Evolutionary conservation across 768 basidiomycete species (phyloP).

Genomic region (Tulasnella sp.): DNA sequence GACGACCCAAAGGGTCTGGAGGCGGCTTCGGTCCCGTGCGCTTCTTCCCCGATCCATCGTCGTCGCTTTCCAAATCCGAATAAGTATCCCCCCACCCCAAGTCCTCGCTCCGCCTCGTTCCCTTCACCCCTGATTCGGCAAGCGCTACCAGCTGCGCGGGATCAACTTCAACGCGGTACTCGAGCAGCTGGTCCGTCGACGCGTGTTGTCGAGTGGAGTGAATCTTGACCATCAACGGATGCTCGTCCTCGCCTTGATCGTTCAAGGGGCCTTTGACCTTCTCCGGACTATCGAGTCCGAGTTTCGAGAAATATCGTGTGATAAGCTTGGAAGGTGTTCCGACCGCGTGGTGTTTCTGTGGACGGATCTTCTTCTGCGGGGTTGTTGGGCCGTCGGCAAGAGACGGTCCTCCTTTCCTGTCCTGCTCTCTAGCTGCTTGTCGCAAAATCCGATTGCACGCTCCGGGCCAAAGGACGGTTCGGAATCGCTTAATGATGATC

Average conservation of each 20-base stretch:
- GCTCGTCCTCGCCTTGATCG: conserved; percentile 29
- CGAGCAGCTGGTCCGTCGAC: conserved; percentile 57
- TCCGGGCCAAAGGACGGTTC: conserved; percentile 71
- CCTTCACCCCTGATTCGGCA: conserved; percentile 54
- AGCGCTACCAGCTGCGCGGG: conserved; percentile 55
- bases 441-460: conserved; percentile 60
- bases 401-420: conserved; percentile 21
- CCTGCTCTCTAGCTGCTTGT: conserved; percentile 44
- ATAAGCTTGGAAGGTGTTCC: conserved; percentile 44
- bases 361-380: conserved; percentile 29
- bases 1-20: conserved; percentile 41
- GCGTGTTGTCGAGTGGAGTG: conserved; percentile 53
- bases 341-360: conserved; percentile 18
- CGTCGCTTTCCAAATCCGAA: conserved; percentile 21
- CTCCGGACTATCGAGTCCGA: conserved; percentile 26
- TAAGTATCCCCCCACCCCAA: conserved; percentile 37
- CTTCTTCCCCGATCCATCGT: conserved; percentile 21
- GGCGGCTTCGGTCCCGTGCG: conserved; percentile 31
- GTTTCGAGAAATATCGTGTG: conserved; percentile 41
- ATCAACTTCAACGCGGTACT: conserved; percentile 70
- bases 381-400: conserved; percentile 21
- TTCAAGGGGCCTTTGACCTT: conserved; percentile 12
- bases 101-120: conserved; percentile 42
- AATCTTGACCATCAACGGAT: conserved; percentile 50
- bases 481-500: conserved; percentile 70